These are phyloP conservation scores for Lactifluus piperatus DNA, from an alignment of 768 basidiomycete genomes.

Conservation along the genomic window DNA sequence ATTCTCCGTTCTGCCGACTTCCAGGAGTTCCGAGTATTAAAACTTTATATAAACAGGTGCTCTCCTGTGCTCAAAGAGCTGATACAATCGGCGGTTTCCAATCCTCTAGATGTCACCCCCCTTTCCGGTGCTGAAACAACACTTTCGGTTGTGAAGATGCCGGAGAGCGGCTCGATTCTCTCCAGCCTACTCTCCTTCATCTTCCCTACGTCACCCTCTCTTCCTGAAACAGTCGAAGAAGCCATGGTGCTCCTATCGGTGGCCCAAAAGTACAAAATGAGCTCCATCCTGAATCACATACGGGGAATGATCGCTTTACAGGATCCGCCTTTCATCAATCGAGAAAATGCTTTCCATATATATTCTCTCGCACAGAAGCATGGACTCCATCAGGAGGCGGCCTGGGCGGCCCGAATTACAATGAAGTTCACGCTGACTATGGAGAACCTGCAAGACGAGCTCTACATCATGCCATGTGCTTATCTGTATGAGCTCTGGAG, in stretches of 20 bases:
- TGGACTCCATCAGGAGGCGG: not conserved
- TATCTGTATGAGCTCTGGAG: constrained; percentile 1
- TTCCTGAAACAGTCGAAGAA: not conserved
- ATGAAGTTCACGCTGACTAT: not conserved
- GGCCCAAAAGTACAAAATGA: constrained; percentile 1
- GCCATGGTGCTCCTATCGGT: not conserved
- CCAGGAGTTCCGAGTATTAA: not conserved
- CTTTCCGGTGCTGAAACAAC: not conserved
- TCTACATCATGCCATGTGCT: not conserved
- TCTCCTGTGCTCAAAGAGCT: not conserved
- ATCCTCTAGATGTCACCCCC: not conserved
- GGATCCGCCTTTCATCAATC: not conserved
- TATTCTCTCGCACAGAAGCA: constrained; percentile 4
- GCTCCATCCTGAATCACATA: not conserved
- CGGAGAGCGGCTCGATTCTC: not conserved
- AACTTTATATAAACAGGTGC: not conserved
- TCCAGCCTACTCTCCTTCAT: not conserved
- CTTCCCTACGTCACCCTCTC: not conserved
- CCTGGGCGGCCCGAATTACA: not conserved
- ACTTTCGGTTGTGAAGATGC: not conserved
- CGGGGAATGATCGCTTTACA: not conserved
- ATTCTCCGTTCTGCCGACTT: not conserved
- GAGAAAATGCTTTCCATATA: not conserved
- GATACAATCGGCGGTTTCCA: not conserved
- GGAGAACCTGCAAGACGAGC: not conserved